Evolutionary conservation across 108 stramenopile genomes (phyloP).

Genomic region (Cyclotella atomus): DNA sequence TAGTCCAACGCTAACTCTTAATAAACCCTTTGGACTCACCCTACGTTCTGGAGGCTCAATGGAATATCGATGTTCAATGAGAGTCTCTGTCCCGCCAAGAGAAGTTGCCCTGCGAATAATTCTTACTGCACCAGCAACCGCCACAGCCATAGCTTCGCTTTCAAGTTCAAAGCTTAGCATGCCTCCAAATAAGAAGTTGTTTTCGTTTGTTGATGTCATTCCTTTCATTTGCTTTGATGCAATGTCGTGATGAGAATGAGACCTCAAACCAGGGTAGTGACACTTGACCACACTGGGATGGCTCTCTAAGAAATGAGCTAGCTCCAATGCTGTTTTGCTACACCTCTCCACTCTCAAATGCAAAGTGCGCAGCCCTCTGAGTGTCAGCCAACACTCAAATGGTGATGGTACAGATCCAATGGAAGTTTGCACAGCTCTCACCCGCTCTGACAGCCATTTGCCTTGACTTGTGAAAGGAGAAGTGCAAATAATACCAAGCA

Average conservation of each 20-base stretch:
- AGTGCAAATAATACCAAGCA: constrained; percentile 72
- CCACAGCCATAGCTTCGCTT: constrained; percentile 69
- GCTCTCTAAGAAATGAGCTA: constrained; percentile 61
- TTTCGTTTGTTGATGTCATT: too few species aligned
- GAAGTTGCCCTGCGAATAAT: constrained; percentile 87
- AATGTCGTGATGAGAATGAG: constrained; percentile 87
- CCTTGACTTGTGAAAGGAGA: constrained; percentile 68
- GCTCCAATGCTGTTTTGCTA: constrained; percentile 61
- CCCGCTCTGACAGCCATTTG: constrained; percentile 31
- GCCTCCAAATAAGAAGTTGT: constrained; percentile 79
- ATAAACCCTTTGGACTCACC: constrained; percentile 81
- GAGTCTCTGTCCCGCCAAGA: constrained; percentile 95
- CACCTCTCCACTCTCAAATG: constrained; percentile 76
- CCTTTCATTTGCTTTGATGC: constrained; percentile 78
- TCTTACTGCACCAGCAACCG: constrained; percentile 77
- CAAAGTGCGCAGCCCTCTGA: constrained; percentile 87
- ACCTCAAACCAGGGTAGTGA: constrained; percentile 90
- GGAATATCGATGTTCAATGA: constrained; percentile 91
- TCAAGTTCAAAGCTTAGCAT: constrained; percentile 90
- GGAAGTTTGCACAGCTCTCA: constrained; percentile 55
- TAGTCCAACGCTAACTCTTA: constrained; percentile 90
- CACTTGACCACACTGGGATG: constrained; percentile 63
- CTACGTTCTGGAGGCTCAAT: constrained; percentile 84
- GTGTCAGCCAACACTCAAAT: constrained; percentile 84
- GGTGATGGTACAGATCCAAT: constrained; percentile 83